Percentiles rank a stretch among this genome's conserved stretches.
Conservation (phyloP, 805 yeast genomes). For the Wickerhamiella galacta region DNA sequence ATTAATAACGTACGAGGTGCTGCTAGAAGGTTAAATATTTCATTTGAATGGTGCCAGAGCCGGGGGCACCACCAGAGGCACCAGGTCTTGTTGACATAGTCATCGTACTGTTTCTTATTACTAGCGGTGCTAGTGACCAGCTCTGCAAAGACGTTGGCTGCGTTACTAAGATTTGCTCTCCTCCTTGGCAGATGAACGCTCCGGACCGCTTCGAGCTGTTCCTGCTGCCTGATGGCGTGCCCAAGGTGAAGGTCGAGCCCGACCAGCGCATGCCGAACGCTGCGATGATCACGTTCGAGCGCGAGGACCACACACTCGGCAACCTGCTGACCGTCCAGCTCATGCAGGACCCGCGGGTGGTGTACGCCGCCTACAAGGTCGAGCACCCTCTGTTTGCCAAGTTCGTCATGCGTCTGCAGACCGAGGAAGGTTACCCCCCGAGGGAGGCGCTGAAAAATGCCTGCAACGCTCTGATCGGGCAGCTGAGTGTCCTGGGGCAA, state of each 20-base stretch:
- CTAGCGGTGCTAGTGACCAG: no score
- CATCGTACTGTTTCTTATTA: no score
- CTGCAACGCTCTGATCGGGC: slow-evolving; percentile 65
- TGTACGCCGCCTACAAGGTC: slow-evolving; percentile 93
- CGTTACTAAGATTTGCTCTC: no score
- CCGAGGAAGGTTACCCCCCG: slow-evolving; percentile 89
- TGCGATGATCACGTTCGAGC: slow-evolving; percentile 77
- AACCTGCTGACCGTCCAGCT: slow-evolving; percentile 77
- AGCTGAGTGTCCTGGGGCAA: slow-evolving; percentile 53
- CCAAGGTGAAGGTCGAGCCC: slow-evolving; percentile 79
- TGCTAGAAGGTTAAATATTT: no score
- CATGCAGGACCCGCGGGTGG: slow-evolving; percentile 69
- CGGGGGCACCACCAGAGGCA: no score
- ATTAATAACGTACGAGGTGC: no score
- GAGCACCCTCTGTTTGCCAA: slow-evolving; percentile 97
- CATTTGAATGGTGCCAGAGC: no score
- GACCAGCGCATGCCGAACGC: slow-evolving; percentile 94
- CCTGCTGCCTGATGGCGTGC: slow-evolving; percentile 92
- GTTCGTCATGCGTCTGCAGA: slow-evolving; percentile 85
- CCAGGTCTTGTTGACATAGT: no score
- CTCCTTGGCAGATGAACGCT: slow-evolving; percentile 58
- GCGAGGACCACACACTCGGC: slow-evolving; percentile 95
- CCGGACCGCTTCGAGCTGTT: slow-evolving; percentile 98
- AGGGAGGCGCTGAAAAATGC: slow-evolving; percentile 81
- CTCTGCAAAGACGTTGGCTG: no score